phyloP scores from a whole-genome alignment of 306 rosid species.

The Vigna radiata region DNA sequence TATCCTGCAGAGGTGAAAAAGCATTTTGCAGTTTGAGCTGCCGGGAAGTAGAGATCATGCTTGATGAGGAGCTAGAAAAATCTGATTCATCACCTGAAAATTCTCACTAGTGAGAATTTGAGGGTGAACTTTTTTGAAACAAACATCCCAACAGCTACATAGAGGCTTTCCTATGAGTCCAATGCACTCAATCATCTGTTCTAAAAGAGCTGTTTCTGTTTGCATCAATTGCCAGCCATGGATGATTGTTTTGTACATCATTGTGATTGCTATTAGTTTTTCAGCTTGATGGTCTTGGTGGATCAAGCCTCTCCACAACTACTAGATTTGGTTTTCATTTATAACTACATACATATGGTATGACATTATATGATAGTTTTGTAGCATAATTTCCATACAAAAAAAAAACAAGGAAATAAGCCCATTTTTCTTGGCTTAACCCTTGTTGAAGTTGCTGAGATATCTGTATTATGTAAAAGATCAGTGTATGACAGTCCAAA shows the following conservation, averaged over 20 bases:
- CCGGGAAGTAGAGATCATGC: conserved; percentile 74
- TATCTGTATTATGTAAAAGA: conserved; percentile 43
- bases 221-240: conserved; percentile 81
- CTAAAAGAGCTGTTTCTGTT: conserved; percentile 79
- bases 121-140: conserved; percentile 48
- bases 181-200: conserved; percentile 73
- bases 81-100: conserved; percentile 45
- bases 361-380: conserved; percentile 39
- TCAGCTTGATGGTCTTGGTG: conserved; percentile 58
- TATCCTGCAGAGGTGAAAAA: conserved; percentile 80
- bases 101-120: conserved; percentile 45
- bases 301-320: conserved; percentile 48
- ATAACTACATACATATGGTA: conserved; percentile 49
- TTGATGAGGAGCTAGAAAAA: conserved; percentile 67
- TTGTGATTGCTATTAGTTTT: conserved; percentile 59
- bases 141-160: conserved; percentile 51
- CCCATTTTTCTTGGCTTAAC: conserved; percentile 71
- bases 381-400: conserved; percentile 13
- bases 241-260: conserved; percentile 93
- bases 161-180: conserved; percentile 46
- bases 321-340: conserved; percentile 51
- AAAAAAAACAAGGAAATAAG: conserved; percentile 51
- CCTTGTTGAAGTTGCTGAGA: conserved; percentile 37
- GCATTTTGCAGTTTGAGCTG: conserved; percentile 86
- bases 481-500: conserved; percentile 43